These are phyloP conservation scores for Gossypium aridum DNA, from an alignment of 441 rosid genomes.

Conservation along the genomic window DNA sequence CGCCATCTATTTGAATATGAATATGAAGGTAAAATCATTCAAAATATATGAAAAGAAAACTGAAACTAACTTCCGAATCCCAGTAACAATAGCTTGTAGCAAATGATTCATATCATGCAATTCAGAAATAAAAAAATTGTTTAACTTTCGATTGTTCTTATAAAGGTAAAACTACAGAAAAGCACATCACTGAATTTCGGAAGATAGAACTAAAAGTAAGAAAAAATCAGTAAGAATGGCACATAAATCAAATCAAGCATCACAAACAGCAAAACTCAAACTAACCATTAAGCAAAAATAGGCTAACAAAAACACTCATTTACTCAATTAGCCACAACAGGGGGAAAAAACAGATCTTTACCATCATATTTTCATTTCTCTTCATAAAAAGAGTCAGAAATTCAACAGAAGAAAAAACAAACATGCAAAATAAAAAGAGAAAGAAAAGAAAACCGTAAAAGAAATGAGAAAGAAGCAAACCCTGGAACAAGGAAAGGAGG, in stretches of 20 bases:
- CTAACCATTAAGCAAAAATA: neutral
- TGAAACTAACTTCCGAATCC: too few relatives aligned
- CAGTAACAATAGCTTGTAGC: neutral
- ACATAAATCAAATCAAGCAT: neutral
- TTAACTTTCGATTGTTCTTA: neutral
- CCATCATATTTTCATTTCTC: neutral
- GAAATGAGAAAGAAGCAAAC: conserved; percentile 27
- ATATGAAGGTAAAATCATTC: neutral
- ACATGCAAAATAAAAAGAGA: neutral
- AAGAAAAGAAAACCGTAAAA: neutral
- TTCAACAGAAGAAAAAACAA: neutral
- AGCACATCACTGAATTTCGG: neutral
- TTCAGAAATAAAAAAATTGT: neutral
- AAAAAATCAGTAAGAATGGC: neutral
- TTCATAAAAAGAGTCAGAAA: conserved; percentile 3
- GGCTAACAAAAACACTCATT: neutral
- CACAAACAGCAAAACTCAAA: neutral
- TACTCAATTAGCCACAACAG: neutral
- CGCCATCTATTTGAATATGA: neutral
- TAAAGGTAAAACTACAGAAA: neutral
- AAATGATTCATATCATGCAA: neutral
- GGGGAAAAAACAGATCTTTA: conserved; percentile 2
- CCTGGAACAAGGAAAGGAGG: conserved; percentile 68
- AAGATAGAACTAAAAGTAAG: neutral
- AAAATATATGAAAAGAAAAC: neutral